Base-by-base conservation (phyloP, 768 basidiomycete species). In the Russula sp. region DNA sequence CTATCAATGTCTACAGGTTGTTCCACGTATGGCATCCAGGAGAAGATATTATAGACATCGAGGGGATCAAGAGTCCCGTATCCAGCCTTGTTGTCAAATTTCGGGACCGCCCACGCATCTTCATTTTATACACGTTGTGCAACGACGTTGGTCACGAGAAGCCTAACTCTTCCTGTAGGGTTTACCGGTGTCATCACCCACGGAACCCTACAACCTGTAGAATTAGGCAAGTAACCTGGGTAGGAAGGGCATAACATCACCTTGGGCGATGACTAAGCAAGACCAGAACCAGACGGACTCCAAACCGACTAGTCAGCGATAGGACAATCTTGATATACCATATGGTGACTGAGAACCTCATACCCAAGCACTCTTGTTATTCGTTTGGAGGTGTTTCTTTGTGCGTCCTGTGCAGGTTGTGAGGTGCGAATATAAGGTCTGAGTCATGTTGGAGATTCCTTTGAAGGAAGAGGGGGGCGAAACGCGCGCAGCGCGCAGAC, bases 11-110 rank as follows among this genome's bases (percentile, higher is more conserved):
- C 57, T 16, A 47, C 34, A 18, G 13, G 49, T 55, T 18, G 22
- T 55, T 54, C 62, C 39, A 13, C 25, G 47, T 54, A 63, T 59
- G 57, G 62, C 18, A 63, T 49, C 56, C 34, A 46, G 52, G 46
- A 35, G 14, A 42, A 59, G 52, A 48, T 43, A n/a, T 22, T 36
- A n/a, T 52, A 34, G 61, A 14, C 50, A 13, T 53, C 25, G 41
- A 47, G 36, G 25, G 50, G 50, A 36, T 43, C 35, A 46, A 58
- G 50, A n/a, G 38, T 47, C 38, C 20, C 20, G 38, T n/a, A 5
- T 38, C 35, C 35, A 13, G 25, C 29, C 58, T 59, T 47, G n/a
- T 32, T 22, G 22, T 47, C 56, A 29, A 29, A 34, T 18, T 47
- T 14, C 52, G 16, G 46, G 34, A 16, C 10, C 22, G 14, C 13